Evolutionary conservation across 2,329 filamentous ascomycete genomes (phyloP), one percentile per base, ranked within the genome.

Genomic region (Arthrobotrys sinensis): DNA sequence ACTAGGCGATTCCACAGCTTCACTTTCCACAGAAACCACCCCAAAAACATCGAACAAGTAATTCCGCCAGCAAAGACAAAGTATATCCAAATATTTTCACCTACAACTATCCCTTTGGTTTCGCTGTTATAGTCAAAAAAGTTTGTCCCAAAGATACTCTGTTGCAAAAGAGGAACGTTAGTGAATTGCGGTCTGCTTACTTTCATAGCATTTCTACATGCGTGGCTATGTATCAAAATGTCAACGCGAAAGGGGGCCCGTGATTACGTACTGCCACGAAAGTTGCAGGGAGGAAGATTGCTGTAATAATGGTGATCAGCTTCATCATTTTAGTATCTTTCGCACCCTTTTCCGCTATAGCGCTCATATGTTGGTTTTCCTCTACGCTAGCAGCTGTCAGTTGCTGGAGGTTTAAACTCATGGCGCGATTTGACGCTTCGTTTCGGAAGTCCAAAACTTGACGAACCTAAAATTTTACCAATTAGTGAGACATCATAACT

Each of bases 311-410:
- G 8, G 64, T 55, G 34, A 67, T 67, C 16, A 67, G 11, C 38
- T 67, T 67, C 64, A 67, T 53, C 46, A 67, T 53, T 55, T 67
- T 67, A 19, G 64, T 55, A 55, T 67, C 64, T 32, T 55, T 67
- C 14, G 48, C 64, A 24, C 64, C 64, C 14, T 67, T 67, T 28
- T 40, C 64, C 6, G 64, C 64, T 5, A 67, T 40, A 12, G 14
- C 12, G 11, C 19, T 21, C 36, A 67, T 53, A 67, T 67, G 28
- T 28, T 45, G n/a, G n/a, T 34, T 67, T 21, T 67, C 64, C 16
- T 67, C 64, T 14, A 67, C 34, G 28, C 64, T 45, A 28, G 64
- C 46, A 6, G 48, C 32, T 16, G 45, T 32, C 10, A 67, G 19
- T 43, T 40, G 16, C 28, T 67, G 46, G n/a, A 67, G 11, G 16